Conservation (phyloP, 1,284 basidiomycete species). For the Pulveroboletus sp. region DNA sequence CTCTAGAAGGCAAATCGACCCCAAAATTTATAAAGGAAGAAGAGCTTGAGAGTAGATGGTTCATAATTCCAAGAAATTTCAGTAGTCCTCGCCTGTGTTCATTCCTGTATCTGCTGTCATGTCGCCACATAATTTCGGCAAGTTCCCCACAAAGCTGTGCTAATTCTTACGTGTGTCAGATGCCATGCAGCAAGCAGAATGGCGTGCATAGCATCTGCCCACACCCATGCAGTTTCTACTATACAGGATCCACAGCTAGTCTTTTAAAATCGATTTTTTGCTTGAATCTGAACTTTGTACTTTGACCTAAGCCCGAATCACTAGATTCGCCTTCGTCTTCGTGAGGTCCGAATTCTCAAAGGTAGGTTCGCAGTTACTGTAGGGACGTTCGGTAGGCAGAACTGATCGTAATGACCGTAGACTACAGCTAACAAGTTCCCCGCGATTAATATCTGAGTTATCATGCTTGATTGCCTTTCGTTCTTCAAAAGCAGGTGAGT, state of each 20-base stretch:
- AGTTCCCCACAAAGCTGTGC: constrained; percentile 1
- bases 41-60: not conserved
- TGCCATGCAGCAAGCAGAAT: too few species aligned
- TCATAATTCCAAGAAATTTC: too few species aligned
- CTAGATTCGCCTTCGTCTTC: not conserved
- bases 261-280: not conserved
- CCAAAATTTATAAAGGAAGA: not conserved
- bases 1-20: not conserved
- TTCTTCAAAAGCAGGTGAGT: constrained; percentile 1
- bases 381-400: not conserved
- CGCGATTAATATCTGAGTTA: not conserved
- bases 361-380: not conserved
- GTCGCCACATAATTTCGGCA: too few species aligned
- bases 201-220: too few species aligned
- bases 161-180: not conserved
- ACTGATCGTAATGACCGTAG: not conserved
- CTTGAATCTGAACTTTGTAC: not conserved
- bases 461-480: not conserved
- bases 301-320: not conserved
- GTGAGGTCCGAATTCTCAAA: not conserved
- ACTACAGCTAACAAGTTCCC: not conserved
- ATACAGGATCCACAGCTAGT: not conserved
- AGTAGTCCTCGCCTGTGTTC: too few species aligned
- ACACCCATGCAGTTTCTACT: too few species aligned
- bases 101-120: too few species aligned